These are phyloP conservation scores for Ajuga chamaepitys DNA, from an alignment of 257 asterid genomes.

Conservation along the genomic window DNA sequence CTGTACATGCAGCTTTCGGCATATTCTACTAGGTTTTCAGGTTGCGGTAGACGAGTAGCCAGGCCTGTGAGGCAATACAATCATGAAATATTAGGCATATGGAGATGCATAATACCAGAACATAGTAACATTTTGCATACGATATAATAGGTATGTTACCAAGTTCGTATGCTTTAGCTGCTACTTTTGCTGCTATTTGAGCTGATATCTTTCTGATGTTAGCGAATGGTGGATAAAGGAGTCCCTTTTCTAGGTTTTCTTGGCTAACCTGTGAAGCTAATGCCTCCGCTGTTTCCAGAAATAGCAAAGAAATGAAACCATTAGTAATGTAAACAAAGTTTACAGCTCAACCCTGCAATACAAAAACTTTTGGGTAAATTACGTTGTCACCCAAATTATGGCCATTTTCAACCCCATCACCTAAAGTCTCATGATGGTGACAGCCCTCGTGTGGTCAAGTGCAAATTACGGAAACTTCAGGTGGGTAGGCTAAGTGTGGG, in stretches of 20 bases:
- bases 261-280: constrained; percentile 70
- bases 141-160: constrained; percentile 32
- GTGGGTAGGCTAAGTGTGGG: background rate
- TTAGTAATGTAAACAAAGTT: background rate
- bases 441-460: background rate
- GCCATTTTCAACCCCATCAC: too few relatives aligned
- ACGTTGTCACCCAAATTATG: too few relatives aligned
- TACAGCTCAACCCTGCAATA: too few relatives aligned
- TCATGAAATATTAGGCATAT: background rate
- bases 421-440: too few relatives aligned
- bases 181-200: constrained; percentile 76
- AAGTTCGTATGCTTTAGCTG: constrained; percentile 87
- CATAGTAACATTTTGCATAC: background rate
- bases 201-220: constrained; percentile 87
- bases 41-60: constrained; percentile 85
- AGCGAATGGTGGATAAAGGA: constrained; percentile 73
- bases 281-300: constrained; percentile 74
- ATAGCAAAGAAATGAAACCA: background rate
- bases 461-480: background rate
- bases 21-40: constrained; percentile 49
- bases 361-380: too few relatives aligned
- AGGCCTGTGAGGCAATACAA: constrained; percentile 39
- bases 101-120: background rate
- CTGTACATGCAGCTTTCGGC: constrained; percentile 95
- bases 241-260: constrained; percentile 74